Evolutionary conservation across 2,329 filamentous ascomycete species (phyloP).

Genomic region (Westerdykella sp.): DNA sequence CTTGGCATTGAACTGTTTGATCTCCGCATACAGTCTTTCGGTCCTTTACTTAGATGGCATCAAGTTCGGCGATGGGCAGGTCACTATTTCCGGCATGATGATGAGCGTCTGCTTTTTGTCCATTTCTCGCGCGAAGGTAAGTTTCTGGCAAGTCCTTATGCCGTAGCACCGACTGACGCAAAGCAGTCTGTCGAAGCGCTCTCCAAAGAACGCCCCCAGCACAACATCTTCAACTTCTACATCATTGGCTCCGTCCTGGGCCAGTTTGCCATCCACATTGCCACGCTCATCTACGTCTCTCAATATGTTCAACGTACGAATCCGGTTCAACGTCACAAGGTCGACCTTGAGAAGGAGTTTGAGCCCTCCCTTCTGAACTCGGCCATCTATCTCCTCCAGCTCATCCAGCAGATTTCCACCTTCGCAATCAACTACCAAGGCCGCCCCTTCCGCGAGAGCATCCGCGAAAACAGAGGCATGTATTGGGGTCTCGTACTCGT

Average conservation of each 20-base stretch:
- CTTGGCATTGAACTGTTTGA: constrained; percentile 91
- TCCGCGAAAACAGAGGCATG: constrained; percentile 95
- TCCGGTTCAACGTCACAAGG: constrained; percentile 54
- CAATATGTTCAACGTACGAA: constrained; percentile 79
- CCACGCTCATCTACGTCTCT: constrained; percentile 88
- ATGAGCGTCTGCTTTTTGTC: constrained; percentile 99
- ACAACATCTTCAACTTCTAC: constrained; percentile 98
- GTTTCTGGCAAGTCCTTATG: constrained; percentile 9
- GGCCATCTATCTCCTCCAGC: constrained; percentile 91
- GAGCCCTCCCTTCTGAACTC: constrained; percentile 89
- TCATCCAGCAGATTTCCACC: constrained; percentile 98
- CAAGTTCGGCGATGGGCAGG: constrained; percentile 97
- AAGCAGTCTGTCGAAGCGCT: constrained; percentile 76
- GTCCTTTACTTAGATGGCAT: constrained; percentile 97
- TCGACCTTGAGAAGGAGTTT: constrained; percentile 95
- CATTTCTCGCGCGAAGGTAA: constrained; percentile 85
- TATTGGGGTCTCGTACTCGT: constrained; percentile 93
- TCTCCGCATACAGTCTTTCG: constrained; percentile 93
- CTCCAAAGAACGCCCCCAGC: constrained; percentile 94
- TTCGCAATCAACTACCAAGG: constrained; percentile 99
- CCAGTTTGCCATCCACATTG: constrained; percentile 94
- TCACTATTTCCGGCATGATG: constrained; percentile 98
- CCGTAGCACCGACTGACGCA: constrained; percentile 20
- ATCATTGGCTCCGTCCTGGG: constrained; percentile 97
- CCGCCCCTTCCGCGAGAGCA: constrained; percentile 91